A percentile compares a stretch with the other conserved stretches of the same genome.
Evolutionary conservation across 768 basidiomycete genomes (phyloP).

Genomic region (Myochromella boudieri): DNA sequence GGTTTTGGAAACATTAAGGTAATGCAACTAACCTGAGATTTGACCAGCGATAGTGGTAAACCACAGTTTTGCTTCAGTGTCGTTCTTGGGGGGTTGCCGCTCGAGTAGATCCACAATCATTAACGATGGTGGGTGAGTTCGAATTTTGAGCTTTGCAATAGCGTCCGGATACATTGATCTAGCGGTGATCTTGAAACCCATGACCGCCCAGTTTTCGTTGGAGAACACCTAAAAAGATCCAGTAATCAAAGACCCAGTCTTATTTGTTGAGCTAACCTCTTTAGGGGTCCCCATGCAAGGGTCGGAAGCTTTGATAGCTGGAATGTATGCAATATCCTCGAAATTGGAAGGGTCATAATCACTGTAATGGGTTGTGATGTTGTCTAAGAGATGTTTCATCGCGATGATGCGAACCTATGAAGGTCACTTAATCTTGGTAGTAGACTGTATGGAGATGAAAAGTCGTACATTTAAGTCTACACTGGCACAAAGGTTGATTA

Average conservation of each 20-base stretch:
- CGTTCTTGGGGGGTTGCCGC: constrained; percentile 55
- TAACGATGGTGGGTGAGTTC: constrained; percentile 63
- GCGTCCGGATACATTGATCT: constrained; percentile 51
- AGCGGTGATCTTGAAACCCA: constrained; percentile 78
- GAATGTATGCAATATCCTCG: constrained; percentile 71
- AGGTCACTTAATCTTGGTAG: neutral
- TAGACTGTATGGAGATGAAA: neutral
- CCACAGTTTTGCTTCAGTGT: constrained; percentile 57
- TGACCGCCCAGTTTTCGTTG: constrained; percentile 59
- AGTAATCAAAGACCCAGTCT: neutral
- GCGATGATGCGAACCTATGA: constrained; percentile 52
- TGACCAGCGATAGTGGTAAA: constrained; percentile 69
- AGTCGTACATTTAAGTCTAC: constrained; percentile 37
- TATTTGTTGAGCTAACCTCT: constrained; percentile 48
- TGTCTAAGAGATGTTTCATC: constrained; percentile 81
- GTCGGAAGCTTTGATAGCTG: constrained; percentile 58
- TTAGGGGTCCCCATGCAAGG: constrained; percentile 57
- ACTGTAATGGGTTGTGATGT: constrained; percentile 59
- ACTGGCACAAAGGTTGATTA: constrained; percentile 71
- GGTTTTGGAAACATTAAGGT: neutral
- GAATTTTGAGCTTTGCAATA: constrained; percentile 63
- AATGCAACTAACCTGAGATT: constrained; percentile 50
- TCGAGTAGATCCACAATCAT: constrained; percentile 60
- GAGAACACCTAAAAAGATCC: constrained; percentile 59
- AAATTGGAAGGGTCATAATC: constrained; percentile 59